Evolutionary conservation across 1,139 yeast genomes (phyloP), one percentile per base, ranked within the genome.

Genomic region (Blastobotrys persicus): DNA sequence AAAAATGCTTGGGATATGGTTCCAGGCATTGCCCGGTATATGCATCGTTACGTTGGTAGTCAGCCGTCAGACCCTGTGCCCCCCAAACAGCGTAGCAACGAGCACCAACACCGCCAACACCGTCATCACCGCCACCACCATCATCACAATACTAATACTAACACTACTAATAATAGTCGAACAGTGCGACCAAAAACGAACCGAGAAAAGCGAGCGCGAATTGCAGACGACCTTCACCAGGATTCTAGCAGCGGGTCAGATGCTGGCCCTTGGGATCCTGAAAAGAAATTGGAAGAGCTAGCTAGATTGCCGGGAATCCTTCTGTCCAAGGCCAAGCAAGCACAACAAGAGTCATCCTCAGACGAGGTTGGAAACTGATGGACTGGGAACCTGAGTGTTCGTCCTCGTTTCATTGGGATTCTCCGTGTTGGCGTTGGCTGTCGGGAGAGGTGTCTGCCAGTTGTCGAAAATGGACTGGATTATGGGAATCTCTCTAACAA

Each of bases 271-370:
- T 57, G 59, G 64, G 61, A 60, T 38, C 63, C 64, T 11, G 48
- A 49, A 6, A 47, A 55, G 26, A 62, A 56, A 42, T 55, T 61
- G 14, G 61, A 60, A 16, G 63, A 61, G 38, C 50, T 61, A 44
- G 56, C 59, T 6, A 46, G 50, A 31, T 47, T 59, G 19, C 61
- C 64, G 2, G 54, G 57, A 9, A 34, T 51, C 32, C 48, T 60
- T 16, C 46, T 52, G 12, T 56, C 61, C 43, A 18, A 41, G 17
- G 20, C 44, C 14, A 37, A 37, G 19, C 26, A 37, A 37, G 38
- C 11, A 37, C 6, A 11, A 12, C 34, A 11, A 31, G 13, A 19
- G 19, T 26, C 33, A 5, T 40, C 34, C 13, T 28, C 34, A 40
- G 19, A 37, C 41, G 19, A 37, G 18, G 28, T 37, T 37, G 41